These are phyloP conservation scores for Tolypocladium endophyticum DNA, from an alignment of 2,329 filamentous ascomycete species.

Conservation along the genomic window DNA sequence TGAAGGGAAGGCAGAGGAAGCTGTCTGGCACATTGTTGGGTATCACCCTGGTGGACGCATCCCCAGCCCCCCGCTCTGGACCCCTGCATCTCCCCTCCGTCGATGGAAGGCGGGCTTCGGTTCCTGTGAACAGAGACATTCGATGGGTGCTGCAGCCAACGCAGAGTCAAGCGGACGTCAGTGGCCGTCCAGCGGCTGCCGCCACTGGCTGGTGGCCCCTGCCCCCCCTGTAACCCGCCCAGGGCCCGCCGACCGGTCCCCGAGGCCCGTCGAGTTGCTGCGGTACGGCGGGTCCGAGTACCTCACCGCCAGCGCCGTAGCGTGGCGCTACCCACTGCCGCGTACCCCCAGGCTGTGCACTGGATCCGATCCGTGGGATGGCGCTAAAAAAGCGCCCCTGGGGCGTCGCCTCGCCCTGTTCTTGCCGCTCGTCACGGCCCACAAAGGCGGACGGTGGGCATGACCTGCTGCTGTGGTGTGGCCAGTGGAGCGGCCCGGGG, in stretches of 20 bases:
- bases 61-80: not conserved
- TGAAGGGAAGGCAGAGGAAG: not conserved
- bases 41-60: not conserved
- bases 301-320: not conserved
- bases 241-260: not conserved
- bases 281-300: not conserved
- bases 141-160: not conserved
- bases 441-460: not conserved
- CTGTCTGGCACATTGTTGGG: not conserved
- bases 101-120: not conserved
- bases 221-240: not conserved
- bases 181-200: not conserved
- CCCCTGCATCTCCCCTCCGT: not conserved
- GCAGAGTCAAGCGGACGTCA: not conserved
- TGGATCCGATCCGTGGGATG: not conserved
- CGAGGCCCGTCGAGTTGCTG: not conserved
- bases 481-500: not conserved
- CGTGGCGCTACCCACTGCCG: not conserved
- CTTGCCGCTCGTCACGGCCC: not conserved
- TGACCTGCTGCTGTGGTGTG: not conserved
- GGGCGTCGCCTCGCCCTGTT: not conserved
- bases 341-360: not conserved
- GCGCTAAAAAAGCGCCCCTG: not conserved
- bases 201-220: not conserved
- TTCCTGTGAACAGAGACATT: not conserved